Percentiles rank a stretch among this genome's conserved stretches.
phyloP scores from a whole-genome alignment of 2,329 filamentous ascomycete species.

The Neonectria hederae region DNA sequence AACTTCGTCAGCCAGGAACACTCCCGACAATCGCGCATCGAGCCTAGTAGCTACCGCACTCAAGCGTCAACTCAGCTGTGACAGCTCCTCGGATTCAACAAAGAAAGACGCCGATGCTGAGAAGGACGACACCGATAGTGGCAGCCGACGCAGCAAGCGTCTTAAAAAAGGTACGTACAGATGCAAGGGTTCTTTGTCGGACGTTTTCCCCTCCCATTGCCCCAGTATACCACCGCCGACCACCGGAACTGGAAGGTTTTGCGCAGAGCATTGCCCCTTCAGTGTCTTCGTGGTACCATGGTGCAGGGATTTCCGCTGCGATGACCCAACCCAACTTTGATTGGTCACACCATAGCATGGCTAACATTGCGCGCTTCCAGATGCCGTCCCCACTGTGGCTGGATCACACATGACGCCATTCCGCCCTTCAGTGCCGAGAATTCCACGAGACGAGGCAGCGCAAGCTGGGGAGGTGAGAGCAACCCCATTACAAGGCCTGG shows the following conservation, averaged over 20 bases:
- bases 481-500: slow-evolving; percentile 35
- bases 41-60: slow-evolving; percentile 66
- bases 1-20: slow-evolving; percentile 69
- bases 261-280: slow-evolving; percentile 34
- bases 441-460: slow-evolving; percentile 63
- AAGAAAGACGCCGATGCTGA: slow-evolving; percentile 59
- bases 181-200: slow-evolving; percentile 4
- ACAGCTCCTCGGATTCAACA: slow-evolving; percentile 57
- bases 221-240: slow-evolving; percentile 24
- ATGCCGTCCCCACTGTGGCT: slow-evolving; percentile 82
- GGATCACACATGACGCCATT: slow-evolving; percentile 97
- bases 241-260: slow-evolving; percentile 25
- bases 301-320: slow-evolving; percentile 39
- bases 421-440: slow-evolving; percentile 78
- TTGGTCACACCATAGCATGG: slow-evolving; percentile 29
- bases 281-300: slow-evolving; percentile 25
- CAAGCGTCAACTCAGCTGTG: slow-evolving; percentile 79
- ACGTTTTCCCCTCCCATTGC: slow-evolving; percentile 10
- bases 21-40: slow-evolving; percentile 70
- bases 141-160: slow-evolving; percentile 88
- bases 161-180: slow-evolving; percentile 71
- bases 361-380: slow-evolving; percentile 45
- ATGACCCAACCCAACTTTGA: slow-evolving; percentile 33
- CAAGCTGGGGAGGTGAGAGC: slow-evolving; percentile 53
- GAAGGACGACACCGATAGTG: slow-evolving; percentile 69